Conservation (phyloP, 768 basidiomycete species). For the Podaxis mareebaensis region DNA sequence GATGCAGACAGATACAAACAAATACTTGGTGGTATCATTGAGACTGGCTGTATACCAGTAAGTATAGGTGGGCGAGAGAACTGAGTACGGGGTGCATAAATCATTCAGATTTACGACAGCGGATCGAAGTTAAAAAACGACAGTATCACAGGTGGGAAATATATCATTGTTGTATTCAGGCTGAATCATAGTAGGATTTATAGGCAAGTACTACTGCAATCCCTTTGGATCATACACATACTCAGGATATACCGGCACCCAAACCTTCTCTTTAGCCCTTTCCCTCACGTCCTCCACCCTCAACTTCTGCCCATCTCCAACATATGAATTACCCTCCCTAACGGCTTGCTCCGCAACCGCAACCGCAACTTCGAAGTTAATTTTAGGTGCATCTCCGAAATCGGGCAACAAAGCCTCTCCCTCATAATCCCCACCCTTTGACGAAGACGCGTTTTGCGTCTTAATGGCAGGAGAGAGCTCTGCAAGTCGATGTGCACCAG, state of each 20-base stretch:
- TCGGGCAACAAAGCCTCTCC: slow-evolving; percentile 75
- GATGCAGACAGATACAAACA: too few relatives aligned
- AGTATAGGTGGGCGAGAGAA: too few relatives aligned
- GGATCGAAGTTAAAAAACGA: too few relatives aligned
- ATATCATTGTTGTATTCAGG: too few relatives aligned
- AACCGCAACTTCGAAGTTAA: slow-evolving; percentile 80
- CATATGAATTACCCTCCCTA: slow-evolving; percentile 64
- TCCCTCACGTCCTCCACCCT: slow-evolving; percentile 53
- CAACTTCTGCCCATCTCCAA: slow-evolving; percentile 26
- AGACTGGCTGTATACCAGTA: too few relatives aligned
- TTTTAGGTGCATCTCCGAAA: slow-evolving; percentile 67
- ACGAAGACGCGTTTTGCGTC: slow-evolving; percentile 37
- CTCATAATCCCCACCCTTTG: slow-evolving; percentile 45
- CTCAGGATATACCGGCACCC: slow-evolving; percentile 66
- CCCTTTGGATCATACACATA: slow-evolving; percentile 67
- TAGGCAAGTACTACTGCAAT: slow-evolving; percentile 18
- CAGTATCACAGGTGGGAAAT: too few relatives aligned
- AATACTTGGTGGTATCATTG: too few relatives aligned
- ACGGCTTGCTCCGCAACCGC: slow-evolving; percentile 81
- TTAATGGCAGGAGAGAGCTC: slow-evolving; percentile 63
- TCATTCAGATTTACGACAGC: too few relatives aligned
- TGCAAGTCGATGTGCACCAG: slow-evolving; percentile 74
- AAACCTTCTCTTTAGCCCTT: slow-evolving; percentile 49
- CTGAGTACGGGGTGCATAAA: too few relatives aligned
- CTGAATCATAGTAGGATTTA: too few relatives aligned